These are phyloP conservation scores for Rubia tinctorum DNA, from an alignment of 305 asterid genomes.

Conservation along the genomic window DNA sequence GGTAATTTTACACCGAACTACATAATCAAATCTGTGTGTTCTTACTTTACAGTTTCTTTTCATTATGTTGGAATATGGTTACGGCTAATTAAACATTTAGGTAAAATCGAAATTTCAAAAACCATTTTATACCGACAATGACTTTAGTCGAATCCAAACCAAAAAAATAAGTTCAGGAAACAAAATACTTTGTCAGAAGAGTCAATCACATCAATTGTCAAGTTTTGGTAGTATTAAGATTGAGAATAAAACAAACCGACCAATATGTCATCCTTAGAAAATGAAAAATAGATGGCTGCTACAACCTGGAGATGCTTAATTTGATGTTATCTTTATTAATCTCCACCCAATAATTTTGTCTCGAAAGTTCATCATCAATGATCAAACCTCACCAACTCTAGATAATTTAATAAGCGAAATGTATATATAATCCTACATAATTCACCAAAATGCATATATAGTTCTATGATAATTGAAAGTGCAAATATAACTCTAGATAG, in stretches of 20 bases:
- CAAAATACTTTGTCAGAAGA: not conserved
- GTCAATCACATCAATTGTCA: not conserved
- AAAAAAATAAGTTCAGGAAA: not conserved
- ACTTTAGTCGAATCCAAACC: not conserved
- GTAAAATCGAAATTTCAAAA: no score
- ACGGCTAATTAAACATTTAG: no score
- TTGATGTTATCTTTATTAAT: not conserved
- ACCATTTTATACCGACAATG: not conserved
- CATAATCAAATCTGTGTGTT: no score
- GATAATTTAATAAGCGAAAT: no score
- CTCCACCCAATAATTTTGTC: not conserved
- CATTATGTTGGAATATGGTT: no score
- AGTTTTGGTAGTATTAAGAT: not conserved
- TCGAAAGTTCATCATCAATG: slow-evolving; percentile 7
- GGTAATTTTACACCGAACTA: no score
- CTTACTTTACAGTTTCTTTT: no score
- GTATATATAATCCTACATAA: no score
- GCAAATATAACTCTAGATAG: no score
- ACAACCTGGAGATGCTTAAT: slow-evolving; percentile 5
- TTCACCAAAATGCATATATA: no score
- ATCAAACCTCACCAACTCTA: slow-evolving; percentile 3
- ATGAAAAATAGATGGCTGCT: not conserved
- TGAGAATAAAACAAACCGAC: slow-evolving; percentile 11
- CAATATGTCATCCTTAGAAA: slow-evolving; percentile 14
- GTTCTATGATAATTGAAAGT: no score